Evolutionary conservation across 2,329 filamentous ascomycete genomes (phyloP), one percentile per base, ranked within the genome.

Genomic region (Alternaria brassicicola): DNA sequence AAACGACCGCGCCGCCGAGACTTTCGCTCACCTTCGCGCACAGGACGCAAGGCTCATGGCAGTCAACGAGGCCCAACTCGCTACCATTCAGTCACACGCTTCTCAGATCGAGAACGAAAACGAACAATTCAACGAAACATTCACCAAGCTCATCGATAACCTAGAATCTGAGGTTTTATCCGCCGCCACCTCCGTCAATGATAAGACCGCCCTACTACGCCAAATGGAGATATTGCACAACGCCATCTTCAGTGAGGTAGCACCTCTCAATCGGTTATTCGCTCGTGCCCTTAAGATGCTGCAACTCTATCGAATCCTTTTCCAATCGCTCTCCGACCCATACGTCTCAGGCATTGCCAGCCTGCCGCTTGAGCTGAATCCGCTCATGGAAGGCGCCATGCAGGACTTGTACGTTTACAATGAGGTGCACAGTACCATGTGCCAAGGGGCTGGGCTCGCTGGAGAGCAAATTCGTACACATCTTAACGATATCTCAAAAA

Each of bases 191-290:
- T 17, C 42, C 1, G 17, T 59, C 3, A 62, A 62, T 3, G 42
- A 61, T 8, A 54, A 49, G 13, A 25, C 49, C 7, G 19, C 30
- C 1, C 36, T 54, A 6, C 26, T 62, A n/a, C 48, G 48, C 6
- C 30, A 49, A n/a, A 61, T 31, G 25, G 55, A 66, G 15, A 21
- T 42, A 13, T 36, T 61, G 4, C 59, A 64, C 23, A 57, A 54
- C 3, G 55, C 58, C 8, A 38, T 65, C 15, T 50, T 48, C 4
- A 52, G 61, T 7, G 61, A 67, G 21, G 38, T 64, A n/a, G 42
- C 36, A n/a, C 65, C 65, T 6, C 10, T 67, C 26, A 46, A 53
- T 9, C 42, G 46, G 23, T 60, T 65, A 23, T 60, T 42, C 51
- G 21, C 43, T 15, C 47, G 61, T 23, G 31, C 45, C 8, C 42